Base-by-base conservation (phyloP, 2,329 filamentous ascomycete species). In the Talaromyces islandicus region DNA sequence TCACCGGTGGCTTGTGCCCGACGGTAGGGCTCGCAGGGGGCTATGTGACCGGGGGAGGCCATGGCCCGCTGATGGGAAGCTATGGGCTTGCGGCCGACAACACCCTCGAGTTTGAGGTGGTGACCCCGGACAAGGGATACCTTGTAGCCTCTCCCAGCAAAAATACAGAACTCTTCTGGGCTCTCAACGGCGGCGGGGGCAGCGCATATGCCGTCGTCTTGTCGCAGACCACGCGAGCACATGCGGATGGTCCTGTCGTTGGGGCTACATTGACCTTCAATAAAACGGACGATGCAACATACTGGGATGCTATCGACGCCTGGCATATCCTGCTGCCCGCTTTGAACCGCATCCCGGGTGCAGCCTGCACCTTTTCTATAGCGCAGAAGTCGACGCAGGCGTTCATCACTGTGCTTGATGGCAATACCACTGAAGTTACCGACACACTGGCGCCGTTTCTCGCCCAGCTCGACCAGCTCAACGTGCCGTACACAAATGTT, bases 1-100 rank as follows among this genome's bases (percentile, higher is more conserved):
- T 86, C 4, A 80, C 88, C 0, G 82, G 81, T 0, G 85, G 85
- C 1, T 78, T 78, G 48, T 60, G 59, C 29, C 55, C 59, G 24
- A 82, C 80, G 0, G 84, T 88, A 4, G 85, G 84, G 1, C 64
- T 85, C 9, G 81, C 83, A 0, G 85, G 85, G 11, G 85, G 85
- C 0, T 88, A 83, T 65, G 79, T 76, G 4, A 83, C 85, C 67
- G 85, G 84, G 4, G 86, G 84, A 12, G 86, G 86, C 0, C 84
- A 87, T 66, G 80, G 78, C 0, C 73, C 80, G 27, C 59, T 60
- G 1, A 30, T 38, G 9, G 46, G 54, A 12, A n/a, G 21, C 5
- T 56, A 56, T 27, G 59, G 86, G 4, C 74, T 89, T 0, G 82
- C 72, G 12, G 84, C 84, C 0, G 85, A 88, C 63, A 80, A 88